Percentiles rank a stretch among this genome's conserved stretches.
phyloP scores from a whole-genome alignment of 1,284 basidiomycete genomes.

The Ustilago trichophora region DNA sequence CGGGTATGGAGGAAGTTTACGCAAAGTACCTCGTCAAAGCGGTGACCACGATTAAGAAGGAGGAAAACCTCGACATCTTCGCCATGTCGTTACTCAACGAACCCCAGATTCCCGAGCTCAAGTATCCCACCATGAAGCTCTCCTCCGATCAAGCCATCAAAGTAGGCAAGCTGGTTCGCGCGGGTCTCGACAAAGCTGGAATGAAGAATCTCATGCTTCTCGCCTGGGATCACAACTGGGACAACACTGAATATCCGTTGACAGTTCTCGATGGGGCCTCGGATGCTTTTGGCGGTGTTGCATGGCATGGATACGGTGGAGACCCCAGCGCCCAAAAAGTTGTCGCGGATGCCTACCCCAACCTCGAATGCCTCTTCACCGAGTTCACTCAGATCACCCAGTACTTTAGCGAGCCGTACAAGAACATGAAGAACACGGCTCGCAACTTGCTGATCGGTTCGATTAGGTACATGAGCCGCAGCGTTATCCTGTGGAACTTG shows the following conservation, averaged over 20 bases:
- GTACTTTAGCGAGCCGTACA: slow-evolving; percentile 49
- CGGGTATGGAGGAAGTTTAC: slow-evolving; percentile 33
- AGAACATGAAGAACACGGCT: slow-evolving; percentile 49
- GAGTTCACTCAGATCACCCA: slow-evolving; percentile 52
- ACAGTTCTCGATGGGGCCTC: slow-evolving; percentile 38
- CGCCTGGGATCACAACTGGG: slow-evolving; percentile 52
- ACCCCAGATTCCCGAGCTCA: slow-evolving; percentile 21
- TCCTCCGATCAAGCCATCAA: slow-evolving; percentile 16
- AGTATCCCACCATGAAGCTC: slow-evolving; percentile 47
- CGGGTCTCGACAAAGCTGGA: slow-evolving; percentile 28
- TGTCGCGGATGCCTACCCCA: slow-evolving; percentile 43
- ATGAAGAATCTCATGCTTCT: slow-evolving; percentile 23
- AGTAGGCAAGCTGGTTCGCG: slow-evolving; percentile 25
- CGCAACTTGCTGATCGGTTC: slow-evolving; percentile 37
- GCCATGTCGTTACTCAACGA: slow-evolving; percentile 45
- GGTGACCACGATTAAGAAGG: slow-evolving; percentile 30
- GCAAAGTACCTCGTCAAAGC: slow-evolving; percentile 46
- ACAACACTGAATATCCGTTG: slow-evolving; percentile 26
- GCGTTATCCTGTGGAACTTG: slow-evolving; percentile 49
- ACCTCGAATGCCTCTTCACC: slow-evolving; percentile 35
- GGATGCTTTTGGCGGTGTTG: slow-evolving; percentile 24
- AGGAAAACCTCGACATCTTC: slow-evolving; percentile 24
- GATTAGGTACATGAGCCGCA: slow-evolving; percentile 30
- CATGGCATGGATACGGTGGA: slow-evolving; percentile 57
- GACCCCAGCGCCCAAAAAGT: slow-evolving; percentile 22